These are phyloP conservation scores for Suillus hirtellus DNA, from an alignment of 768 basidiomycete genomes.

Conservation along the genomic window DNA sequence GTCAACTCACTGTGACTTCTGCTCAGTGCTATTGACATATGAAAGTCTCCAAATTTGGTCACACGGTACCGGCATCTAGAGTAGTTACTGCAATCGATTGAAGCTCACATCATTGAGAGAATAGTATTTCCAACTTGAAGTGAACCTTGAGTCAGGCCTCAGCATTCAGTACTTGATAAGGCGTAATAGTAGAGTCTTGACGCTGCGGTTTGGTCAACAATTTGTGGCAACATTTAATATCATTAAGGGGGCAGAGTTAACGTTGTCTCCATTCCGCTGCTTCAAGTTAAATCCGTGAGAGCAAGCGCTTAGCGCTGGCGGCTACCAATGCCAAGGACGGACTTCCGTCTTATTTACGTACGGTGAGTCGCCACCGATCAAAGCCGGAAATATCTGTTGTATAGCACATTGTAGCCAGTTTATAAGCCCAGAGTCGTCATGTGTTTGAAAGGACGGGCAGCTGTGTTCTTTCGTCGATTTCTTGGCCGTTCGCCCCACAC, in stretches of 20 bases:
- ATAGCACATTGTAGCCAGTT: neutral
- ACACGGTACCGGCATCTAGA: too few species aligned
- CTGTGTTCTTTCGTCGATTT: neutral
- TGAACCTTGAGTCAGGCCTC: neutral
- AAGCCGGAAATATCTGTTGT: neutral
- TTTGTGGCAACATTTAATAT: too few species aligned
- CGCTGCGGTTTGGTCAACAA: neutral
- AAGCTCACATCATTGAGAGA: neutral
- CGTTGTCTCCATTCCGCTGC: neutral
- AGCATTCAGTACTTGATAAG: neutral
- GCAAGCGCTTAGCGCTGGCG: neutral
- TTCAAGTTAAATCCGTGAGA: slow-evolving; percentile 3
- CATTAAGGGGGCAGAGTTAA: neutral
- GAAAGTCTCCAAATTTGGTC: neutral
- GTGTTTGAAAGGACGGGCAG: neutral
- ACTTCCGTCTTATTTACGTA: slow-evolving; percentile 1
- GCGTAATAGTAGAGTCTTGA: neutral
- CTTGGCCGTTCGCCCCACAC: neutral
- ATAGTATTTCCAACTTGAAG: neutral
- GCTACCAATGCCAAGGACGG: neutral
- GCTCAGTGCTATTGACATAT: neutral
- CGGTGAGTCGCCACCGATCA: neutral
- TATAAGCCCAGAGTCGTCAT: neutral
- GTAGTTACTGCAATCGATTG: neutral
- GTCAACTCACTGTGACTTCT: neutral